Conservation (phyloP, 164 flowering plant genomes). For the Aristolochia californica region DNA sequence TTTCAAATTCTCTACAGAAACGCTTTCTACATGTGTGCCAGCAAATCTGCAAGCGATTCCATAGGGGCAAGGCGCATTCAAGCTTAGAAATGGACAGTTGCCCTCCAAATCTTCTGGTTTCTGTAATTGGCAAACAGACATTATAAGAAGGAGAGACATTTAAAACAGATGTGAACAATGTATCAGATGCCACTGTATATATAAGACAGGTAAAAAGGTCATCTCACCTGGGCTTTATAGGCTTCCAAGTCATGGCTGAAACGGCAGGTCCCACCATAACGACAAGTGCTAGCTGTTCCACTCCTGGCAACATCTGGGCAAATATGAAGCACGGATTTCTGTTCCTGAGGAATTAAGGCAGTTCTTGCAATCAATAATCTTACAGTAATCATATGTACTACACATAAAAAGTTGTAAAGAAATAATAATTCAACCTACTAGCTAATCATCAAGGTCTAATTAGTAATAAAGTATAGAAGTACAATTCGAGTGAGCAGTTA, state of each 20-base stretch:
- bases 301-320: slow-evolving; percentile 75
- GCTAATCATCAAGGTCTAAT: no score
- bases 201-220: background rate
- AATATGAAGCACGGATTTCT: slow-evolving; percentile 47
- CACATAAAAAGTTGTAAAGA: background rate
- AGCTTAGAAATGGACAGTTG: slow-evolving; percentile 54
- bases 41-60: slow-evolving; percentile 80
- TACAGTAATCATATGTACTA: background rate
- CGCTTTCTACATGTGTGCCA: slow-evolving; percentile 48
- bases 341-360: slow-evolving; percentile 31
- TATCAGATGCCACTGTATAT: background rate
- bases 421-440: no score
- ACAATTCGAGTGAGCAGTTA: no score
- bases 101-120: slow-evolving; percentile 83
- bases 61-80: slow-evolving; percentile 60
- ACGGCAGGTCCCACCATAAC: slow-evolving; percentile 55
- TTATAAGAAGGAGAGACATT: background rate
- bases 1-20: slow-evolving; percentile 10
- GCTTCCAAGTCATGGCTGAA: slow-evolving; percentile 88
- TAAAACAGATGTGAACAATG: background rate
- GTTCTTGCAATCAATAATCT: background rate
- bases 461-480: no score
- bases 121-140: slow-evolving; percentile 24
- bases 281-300: slow-evolving; percentile 54
- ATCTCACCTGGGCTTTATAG: slow-evolving; percentile 53